Conservation (phyloP, 23 red algal genomes). For the Gracilaria caudata region DNA sequence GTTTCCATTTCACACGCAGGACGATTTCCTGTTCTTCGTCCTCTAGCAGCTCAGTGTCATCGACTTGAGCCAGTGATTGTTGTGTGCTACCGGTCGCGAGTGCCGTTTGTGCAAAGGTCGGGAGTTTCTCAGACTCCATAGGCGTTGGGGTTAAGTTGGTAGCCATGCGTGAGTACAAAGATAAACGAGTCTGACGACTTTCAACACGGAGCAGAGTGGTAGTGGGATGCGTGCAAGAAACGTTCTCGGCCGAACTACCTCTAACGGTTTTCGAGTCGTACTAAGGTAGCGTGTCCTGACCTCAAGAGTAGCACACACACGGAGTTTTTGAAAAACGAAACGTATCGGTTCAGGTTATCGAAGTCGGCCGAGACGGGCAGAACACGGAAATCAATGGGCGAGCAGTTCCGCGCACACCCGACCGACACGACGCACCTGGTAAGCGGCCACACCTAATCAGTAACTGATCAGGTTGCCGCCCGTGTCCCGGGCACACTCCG, state of each 20-base stretch:
- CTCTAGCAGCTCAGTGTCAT: conserved; percentile 7
- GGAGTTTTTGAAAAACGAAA: conserved; percentile 7
- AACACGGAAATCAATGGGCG: background rate
- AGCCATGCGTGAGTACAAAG: background rate
- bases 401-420: background rate
- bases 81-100: background rate
- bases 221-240: background rate
- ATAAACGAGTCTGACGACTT: background rate
- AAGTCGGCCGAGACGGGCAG: background rate
- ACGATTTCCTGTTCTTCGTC: conserved; percentile 51
- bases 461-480: background rate
- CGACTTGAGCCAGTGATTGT: background rate
- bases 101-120: background rate
- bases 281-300: background rate
- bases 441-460: background rate
- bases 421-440: background rate
- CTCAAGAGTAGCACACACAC: background rate
- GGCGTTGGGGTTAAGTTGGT: background rate
- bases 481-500: no score
- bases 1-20: conserved; percentile 61
- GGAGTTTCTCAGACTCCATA: background rate
- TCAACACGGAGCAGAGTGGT: background rate
- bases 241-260: background rate
- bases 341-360: background rate
- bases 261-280: background rate